Base-by-base conservation (phyloP, 805 yeast species). In the Cyberlindnera amylophila region DNA sequence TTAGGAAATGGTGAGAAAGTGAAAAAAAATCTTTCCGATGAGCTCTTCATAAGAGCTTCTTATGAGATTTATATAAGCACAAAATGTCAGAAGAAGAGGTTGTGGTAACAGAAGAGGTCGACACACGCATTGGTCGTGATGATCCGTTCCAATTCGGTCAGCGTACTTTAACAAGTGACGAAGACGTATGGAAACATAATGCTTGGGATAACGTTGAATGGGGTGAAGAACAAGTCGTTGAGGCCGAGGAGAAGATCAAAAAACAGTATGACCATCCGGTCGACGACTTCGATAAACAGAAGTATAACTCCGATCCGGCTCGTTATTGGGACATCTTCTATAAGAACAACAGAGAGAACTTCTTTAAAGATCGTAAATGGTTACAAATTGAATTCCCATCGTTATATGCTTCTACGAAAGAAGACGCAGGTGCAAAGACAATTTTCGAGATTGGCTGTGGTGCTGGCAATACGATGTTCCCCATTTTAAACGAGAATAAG, bases 341-440 rank as follows among this genome's bases (percentile, higher is more conserved):
- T 63, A 82, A 83, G 54, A 86, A 90, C 59, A 91, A 93, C 64
- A 79, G 75, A 54, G 96, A 87, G 53, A 93, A 91, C 64, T 93
- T 93, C 67, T 93, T 93, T 73, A 93, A 93, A 62, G 96, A 93
- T 64, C 74, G 99, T 53, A 90, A 87, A 58, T 93, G 99, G 99
- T 71, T 93, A 46, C 88, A 86, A 59, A 83, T 91, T 36, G 99
- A 93, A 66, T 93, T 93, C 50, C 99, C 99, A 1, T 67, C 77
- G 12, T 65, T 93, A 28, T 91, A 84, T 58, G 82, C 81, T 47
- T 84, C 87, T 6, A 87, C 96, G 4, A 77, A 79, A 48, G 74
- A 76, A 18, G 84, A 81, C 51, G 72, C 82, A 6, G 84, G 88
- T n/a, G 77, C 82, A 4, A 72, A 74, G 17, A 79, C 82, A 3